A percentile compares a stretch with the other conserved stretches of the same genome.
phyloP scores from a whole-genome alignment of 129 eudicot species.

The Daucus carota region DNA sequence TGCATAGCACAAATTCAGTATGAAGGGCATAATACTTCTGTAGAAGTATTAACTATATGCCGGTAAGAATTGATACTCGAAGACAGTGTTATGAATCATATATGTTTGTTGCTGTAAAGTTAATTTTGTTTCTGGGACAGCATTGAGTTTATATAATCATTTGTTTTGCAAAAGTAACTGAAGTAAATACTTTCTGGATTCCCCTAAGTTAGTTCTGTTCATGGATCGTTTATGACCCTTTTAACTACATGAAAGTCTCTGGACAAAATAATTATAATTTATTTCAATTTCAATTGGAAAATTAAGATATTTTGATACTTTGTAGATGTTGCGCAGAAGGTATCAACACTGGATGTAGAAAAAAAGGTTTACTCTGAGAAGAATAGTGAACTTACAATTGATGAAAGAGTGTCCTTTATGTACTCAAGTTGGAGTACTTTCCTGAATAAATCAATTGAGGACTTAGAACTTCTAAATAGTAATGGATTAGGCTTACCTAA shows the following conservation, averaged over 20 bases:
- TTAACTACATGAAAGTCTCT: neutral
- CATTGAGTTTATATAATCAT: neutral
- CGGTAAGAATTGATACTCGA: neutral
- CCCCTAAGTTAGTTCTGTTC: neutral
- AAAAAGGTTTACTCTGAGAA: conserved; percentile 28
- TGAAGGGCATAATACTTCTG: neutral
- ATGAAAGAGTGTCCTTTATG: conserved; percentile 32
- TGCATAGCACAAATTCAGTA: neutral
- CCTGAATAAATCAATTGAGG: conserved; percentile 35
- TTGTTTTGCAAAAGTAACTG: neutral
- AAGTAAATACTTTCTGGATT: neutral
- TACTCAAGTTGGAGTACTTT: conserved; percentile 55
- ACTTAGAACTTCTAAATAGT: conserved; percentile 16
- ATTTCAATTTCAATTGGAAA: neutral
- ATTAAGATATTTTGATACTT: neutral
- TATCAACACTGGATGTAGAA: conserved; percentile 26
- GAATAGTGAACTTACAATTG: conserved; percentile 16
- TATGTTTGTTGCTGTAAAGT: neutral
- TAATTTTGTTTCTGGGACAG: neutral
- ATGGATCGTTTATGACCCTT: neutral
- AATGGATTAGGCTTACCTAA: conserved; percentile 13
- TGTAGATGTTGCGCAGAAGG: conserved; percentile 32
- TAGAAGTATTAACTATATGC: neutral
- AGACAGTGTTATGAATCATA: neutral
- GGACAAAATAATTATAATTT: neutral